A percentile compares a stretch with the other conserved stretches of the same genome.
phyloP scores from a whole-genome alignment of 306 rosid genomes.

The Hippophae gyantsensis region DNA sequence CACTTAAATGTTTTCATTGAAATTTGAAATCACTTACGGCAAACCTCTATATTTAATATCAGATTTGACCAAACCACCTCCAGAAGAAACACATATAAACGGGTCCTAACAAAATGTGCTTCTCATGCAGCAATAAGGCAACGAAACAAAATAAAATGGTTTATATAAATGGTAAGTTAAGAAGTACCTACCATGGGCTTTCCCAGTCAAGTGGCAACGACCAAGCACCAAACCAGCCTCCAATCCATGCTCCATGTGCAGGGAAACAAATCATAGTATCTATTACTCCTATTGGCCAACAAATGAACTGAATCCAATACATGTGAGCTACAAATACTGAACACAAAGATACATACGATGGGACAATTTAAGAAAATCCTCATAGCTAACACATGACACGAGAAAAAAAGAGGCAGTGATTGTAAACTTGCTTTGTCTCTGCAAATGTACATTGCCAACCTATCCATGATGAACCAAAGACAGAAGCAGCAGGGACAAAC shows the following conservation, averaged over 20 bases:
- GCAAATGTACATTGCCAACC: conserved; percentile 78
- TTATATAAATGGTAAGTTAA: neutral
- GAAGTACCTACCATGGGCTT: conserved; percentile 81
- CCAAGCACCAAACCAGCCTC: conserved; percentile 97
- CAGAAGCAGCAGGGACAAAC: conserved; percentile 76
- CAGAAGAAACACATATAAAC: too few species aligned
- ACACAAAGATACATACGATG: neutral
- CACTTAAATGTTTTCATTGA: too few species aligned
- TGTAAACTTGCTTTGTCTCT: conserved; percentile 44
- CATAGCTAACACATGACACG: conserved; percentile 3
- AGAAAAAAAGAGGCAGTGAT: neutral
- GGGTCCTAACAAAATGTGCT: too few species aligned
- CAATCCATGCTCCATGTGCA: conserved; percentile 81
- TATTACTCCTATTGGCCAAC: conserved; percentile 52
- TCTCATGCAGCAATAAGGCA: neutral
- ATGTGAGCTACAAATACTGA: neutral
- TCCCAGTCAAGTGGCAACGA: conserved; percentile 99
- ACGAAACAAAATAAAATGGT: neutral
- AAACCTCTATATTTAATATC: too few species aligned
- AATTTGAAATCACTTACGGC: too few species aligned
- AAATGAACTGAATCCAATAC: conserved; percentile 5
- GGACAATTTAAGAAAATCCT: too few species aligned
- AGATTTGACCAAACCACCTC: too few species aligned
- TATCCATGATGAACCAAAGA: conserved; percentile 68
- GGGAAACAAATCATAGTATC: conserved; percentile 68